phyloP scores from a whole-genome alignment of 2,329 filamentous ascomycete genomes.

The Sarocladium kiliense region DNA sequence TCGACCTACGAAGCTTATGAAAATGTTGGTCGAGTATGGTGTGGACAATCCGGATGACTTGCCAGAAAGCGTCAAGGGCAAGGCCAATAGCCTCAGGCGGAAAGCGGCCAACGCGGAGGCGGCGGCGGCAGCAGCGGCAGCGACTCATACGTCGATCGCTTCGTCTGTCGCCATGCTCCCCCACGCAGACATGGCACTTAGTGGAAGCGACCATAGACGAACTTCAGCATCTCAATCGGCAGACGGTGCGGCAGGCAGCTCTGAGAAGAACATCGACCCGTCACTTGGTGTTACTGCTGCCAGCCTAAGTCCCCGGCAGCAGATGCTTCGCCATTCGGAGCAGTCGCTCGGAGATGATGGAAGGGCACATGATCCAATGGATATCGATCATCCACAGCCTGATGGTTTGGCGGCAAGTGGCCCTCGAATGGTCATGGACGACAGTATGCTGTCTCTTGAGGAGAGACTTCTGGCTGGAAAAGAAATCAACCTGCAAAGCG shows the following conservation, averaged over 20 bases:
- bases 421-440: constrained; percentile 35
- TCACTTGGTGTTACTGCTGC: background rate
- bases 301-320: background rate
- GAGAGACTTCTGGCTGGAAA: constrained; percentile 45
- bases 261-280: constrained; percentile 3
- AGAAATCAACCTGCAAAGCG: constrained; percentile 37
- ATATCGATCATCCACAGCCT: constrained; percentile 36
- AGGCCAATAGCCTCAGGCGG: constrained; percentile 67
- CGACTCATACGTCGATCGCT: constrained; percentile 4
- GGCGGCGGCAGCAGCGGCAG: constrained; percentile 31
- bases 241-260: background rate
- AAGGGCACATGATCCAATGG: constrained; percentile 27
- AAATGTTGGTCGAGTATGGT: constrained; percentile 82
- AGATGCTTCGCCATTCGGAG: background rate
- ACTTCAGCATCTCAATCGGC: constrained; percentile 15
- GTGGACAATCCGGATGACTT: constrained; percentile 89
- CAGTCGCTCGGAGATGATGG: background rate
- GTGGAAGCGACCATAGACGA: background rate
- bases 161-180: constrained; percentile 1
- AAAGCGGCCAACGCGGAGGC: constrained; percentile 60
- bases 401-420: constrained; percentile 37
- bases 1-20: constrained; percentile 92
- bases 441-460: constrained; percentile 39
- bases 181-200: background rate
- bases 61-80: constrained; percentile 75